Evolutionary conservation across 2,329 filamentous ascomycete genomes (phyloP), one percentile per base, ranked within the genome.

Genomic region (Microdochium bolleyi): DNA sequence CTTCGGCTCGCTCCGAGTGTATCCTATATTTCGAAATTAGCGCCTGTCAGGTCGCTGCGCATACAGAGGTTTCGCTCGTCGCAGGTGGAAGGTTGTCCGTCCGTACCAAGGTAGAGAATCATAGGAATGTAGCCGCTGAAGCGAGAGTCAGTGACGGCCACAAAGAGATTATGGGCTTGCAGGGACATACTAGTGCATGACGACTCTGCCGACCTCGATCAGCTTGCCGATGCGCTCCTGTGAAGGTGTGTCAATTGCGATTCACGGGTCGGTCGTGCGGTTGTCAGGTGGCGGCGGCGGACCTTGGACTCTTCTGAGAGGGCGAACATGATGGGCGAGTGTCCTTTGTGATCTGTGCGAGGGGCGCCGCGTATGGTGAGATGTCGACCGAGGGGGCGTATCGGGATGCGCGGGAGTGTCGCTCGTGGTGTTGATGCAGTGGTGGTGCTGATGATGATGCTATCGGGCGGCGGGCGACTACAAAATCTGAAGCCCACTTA

Each of bases 281-380:
- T 30, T 16, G 24, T 24, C n/a, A 48, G 34, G 25, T n/a, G n/a
- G n/a, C 49, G 19, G 37, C 19, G 44, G 49, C 69, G 60, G 68
- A 95, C 92, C 87, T 97, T 97, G 67, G 92, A 91, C 78, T 99
- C 94, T 75, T 99, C 94, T 51, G 94, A 97, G 61, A 97, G 85
- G 65, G 77, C 68, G 58, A 83, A 78, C 79, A 83, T 83, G 51
- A 62, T 78, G 69, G 58, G 63, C 50, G 52, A 41, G 37, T 53
- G 22, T 48, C 49, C 44, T 22, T 24, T 32, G 13, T 21, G 3
- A 21, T 30, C 21, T n/a, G 13, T 14, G 14, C 13, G 24, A 22
- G 24, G 21, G 7, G 34, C 41, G 7, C 24, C 44, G 30, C 8
- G 48, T 25, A 50, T 41, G 25, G 16, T 11, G 49, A 24, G 16